These are phyloP conservation scores for Venturia pyrina DNA, from an alignment of 2,329 filamentous ascomycete genomes.

Conservation along the genomic window DNA sequence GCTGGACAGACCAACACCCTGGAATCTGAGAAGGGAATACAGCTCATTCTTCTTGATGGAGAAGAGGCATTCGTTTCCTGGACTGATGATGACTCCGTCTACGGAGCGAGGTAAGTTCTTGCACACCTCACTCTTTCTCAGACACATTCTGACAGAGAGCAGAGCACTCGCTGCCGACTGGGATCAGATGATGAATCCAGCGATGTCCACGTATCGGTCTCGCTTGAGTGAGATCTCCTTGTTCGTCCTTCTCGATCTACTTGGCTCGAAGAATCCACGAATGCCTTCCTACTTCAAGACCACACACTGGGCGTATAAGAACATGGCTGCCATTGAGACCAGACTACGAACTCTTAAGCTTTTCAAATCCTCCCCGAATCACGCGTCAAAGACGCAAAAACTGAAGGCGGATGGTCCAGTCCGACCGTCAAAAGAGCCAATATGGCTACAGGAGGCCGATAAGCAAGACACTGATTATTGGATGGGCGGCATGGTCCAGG, in stretches of 20 bases:
- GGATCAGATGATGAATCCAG: slow-evolving; percentile 60
- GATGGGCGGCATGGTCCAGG: slow-evolving; percentile 49
- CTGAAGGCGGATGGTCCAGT: slow-evolving; percentile 21
- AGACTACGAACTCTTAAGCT: slow-evolving; percentile 59
- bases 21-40: slow-evolving; percentile 71
- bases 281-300: slow-evolving; percentile 82
- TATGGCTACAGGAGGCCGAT: slow-evolving; percentile 57
- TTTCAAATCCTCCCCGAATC: slow-evolving; percentile 52
- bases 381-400: slow-evolving; percentile 29
- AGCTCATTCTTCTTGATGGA: slow-evolving; percentile 83
- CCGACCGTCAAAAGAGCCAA: slow-evolving; percentile 18
- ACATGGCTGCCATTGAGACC: slow-evolving; percentile 62
- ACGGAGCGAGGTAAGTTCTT: slow-evolving; percentile 61
- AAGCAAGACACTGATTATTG: slow-evolving; percentile 46
- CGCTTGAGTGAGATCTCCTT: slow-evolving; percentile 32
- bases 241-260: slow-evolving; percentile 64
- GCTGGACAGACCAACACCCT: slow-evolving; percentile 46
- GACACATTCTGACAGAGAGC: slow-evolving; percentile 6
- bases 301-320: slow-evolving; percentile 87
- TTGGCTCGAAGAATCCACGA: slow-evolving; percentile 57
- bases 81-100: slow-evolving; percentile 74
- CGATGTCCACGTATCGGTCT: slow-evolving; percentile 64
- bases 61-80: slow-evolving; percentile 84
- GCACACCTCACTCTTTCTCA: not conserved
- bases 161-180: slow-evolving; percentile 68